A percentile compares a stretch with the other conserved stretches of the same genome.
These are phyloP conservation scores for Polyplosphaeria fusca DNA, from an alignment of 495 filamentous ascomycete genomes.

Conservation along the genomic window DNA sequence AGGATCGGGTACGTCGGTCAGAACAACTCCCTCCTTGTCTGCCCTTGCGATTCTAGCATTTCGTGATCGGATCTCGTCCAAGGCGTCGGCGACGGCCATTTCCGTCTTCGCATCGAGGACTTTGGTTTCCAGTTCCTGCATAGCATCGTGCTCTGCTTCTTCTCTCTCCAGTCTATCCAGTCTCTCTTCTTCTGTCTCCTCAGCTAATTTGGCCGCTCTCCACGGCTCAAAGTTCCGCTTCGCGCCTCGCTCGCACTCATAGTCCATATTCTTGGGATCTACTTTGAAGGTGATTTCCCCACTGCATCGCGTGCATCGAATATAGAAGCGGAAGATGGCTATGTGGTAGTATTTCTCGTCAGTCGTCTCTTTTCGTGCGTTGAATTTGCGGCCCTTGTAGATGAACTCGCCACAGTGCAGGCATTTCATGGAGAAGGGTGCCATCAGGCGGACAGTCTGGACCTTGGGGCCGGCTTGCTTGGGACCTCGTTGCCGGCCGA, in stretches of 20 bases:
- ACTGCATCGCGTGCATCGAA: slow-evolving; percentile 85
- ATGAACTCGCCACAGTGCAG: slow-evolving; percentile 91
- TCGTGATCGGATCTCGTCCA: slow-evolving; percentile 89
- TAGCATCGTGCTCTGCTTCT: slow-evolving; percentile 63
- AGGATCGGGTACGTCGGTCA: slow-evolving; percentile 44
- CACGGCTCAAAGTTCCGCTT: slow-evolving; percentile 93
- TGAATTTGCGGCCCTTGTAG: slow-evolving; percentile 95
- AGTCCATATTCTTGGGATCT: slow-evolving; percentile 93
- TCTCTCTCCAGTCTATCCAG: slow-evolving; percentile 80
- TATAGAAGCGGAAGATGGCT: slow-evolving; percentile 90
- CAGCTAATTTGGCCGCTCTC: slow-evolving; percentile 57
- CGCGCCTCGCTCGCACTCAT: slow-evolving; percentile 79
- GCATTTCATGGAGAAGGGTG: slow-evolving; percentile 94
- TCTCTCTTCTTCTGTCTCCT: slow-evolving; percentile 83
- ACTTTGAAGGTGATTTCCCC: slow-evolving; percentile 93
- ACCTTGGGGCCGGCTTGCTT: slow-evolving; percentile 76
- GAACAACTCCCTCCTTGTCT: slow-evolving; percentile 54
- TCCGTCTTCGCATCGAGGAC: slow-evolving; percentile 91
- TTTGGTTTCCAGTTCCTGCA: slow-evolving; percentile 77
- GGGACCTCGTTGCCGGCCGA: slow-evolving; percentile 64
- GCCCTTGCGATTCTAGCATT: slow-evolving; percentile 83
- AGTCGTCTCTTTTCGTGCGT: slow-evolving; percentile 90
- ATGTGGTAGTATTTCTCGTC: slow-evolving; percentile 90
- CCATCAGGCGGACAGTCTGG: slow-evolving; percentile 92
- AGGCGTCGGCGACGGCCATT: slow-evolving; percentile 93